Percentiles rank a stretch among this genome's conserved stretches.
Conservation (phyloP, 441 rosid species). For the Aleurites moluccanus region DNA sequence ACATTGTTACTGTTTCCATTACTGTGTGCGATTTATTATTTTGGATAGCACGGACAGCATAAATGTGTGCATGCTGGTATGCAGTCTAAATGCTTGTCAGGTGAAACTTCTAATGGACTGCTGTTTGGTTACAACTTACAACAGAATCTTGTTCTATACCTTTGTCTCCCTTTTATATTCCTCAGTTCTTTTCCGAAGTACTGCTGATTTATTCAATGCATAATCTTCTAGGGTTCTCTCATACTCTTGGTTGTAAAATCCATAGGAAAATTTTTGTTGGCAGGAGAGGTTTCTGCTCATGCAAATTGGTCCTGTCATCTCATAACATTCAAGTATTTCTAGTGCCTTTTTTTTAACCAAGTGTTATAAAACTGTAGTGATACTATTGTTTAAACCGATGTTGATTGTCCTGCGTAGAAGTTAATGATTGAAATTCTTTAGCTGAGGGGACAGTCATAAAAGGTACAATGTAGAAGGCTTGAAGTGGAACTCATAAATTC, state of each 20-base stretch:
- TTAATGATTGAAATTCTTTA: background rate
- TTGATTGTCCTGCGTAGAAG: background rate
- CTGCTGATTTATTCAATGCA: background rate
- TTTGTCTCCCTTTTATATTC: background rate
- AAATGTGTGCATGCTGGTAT: background rate
- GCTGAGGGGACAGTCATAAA: background rate
- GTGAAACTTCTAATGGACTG: background rate
- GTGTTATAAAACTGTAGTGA: background rate
- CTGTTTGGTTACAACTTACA: background rate
- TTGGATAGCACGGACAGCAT: background rate
- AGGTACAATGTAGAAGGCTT: background rate
- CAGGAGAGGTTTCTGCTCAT: background rate
- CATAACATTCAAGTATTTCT: background rate
- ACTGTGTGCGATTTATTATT: too few relatives aligned
- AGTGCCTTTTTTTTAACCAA: background rate
- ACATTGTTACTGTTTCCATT: too few relatives aligned
- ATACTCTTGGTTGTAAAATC: background rate
- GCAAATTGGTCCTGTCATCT: background rate
- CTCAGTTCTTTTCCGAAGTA: background rate
- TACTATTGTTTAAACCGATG: background rate
- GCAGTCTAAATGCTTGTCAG: background rate
- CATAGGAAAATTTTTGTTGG: background rate
- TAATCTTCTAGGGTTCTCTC: background rate
- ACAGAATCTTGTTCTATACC: background rate
- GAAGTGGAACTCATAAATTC: background rate